These are phyloP conservation scores for Ascosphaera acerosa DNA, from an alignment of 2,329 filamentous ascomycete genomes.

Conservation along the genomic window DNA sequence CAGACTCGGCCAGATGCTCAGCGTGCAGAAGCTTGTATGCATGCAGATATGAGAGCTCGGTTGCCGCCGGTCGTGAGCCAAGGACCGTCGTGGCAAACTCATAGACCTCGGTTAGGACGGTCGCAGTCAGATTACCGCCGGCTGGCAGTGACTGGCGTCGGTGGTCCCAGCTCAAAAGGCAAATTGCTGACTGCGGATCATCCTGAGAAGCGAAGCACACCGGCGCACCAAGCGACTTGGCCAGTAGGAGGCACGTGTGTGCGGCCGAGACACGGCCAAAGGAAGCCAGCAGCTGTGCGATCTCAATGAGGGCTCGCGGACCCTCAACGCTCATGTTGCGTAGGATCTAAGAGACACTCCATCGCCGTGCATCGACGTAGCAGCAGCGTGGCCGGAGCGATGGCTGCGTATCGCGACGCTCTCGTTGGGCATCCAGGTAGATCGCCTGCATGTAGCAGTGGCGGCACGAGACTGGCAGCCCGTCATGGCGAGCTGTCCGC, in stretches of 20 bases:
- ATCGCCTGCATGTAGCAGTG: too few relatives aligned
- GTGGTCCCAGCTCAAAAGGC: slow-evolving; percentile 69
- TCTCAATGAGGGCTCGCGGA: too few relatives aligned
- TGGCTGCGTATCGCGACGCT: too few relatives aligned
- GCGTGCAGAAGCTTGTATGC: slow-evolving; percentile 85
- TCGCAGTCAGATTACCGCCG: slow-evolving; percentile 54
- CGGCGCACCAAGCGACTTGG: too few relatives aligned
- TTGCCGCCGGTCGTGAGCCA: slow-evolving; percentile 26
- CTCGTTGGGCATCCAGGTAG: too few relatives aligned
- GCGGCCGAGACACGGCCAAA: slow-evolving; percentile 82
- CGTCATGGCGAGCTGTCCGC: too few relatives aligned
- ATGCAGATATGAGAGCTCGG: slow-evolving; percentile 54
- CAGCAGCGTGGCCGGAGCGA: too few relatives aligned
- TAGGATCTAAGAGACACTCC: too few relatives aligned
- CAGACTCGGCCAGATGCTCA: slow-evolving; percentile 57
- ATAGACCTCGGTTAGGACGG: slow-evolving; percentile 89
- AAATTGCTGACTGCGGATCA: slow-evolving; percentile 52
- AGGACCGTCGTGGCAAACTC: slow-evolving; percentile 67
- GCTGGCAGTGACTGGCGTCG: slow-evolving; percentile 43
- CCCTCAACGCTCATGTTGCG: too few relatives aligned
- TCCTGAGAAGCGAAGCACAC: too few relatives aligned
- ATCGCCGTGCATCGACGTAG: too few relatives aligned
- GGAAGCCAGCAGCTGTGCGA: slow-evolving; percentile 51
- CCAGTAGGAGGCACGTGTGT: slow-evolving; percentile 83
- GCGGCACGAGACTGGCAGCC: too few relatives aligned